These are phyloP conservation scores for Termitomyces sp. DNA, from an alignment of 768 basidiomycete species.

Conservation along the genomic window DNA sequence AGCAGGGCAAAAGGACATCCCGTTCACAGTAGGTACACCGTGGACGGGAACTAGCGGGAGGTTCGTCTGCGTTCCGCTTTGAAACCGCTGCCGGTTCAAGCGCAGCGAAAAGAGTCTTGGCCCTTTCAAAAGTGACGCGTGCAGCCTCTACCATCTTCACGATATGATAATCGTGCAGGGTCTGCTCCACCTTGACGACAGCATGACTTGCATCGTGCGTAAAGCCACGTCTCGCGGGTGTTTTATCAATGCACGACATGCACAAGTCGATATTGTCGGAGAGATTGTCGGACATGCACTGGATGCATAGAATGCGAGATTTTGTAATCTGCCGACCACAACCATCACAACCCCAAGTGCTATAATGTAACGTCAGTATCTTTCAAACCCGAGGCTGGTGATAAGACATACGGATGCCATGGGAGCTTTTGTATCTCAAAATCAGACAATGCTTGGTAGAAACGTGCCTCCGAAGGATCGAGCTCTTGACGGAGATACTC, in stretches of 20 bases:
- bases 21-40: conserved; percentile 14
- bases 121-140: conserved; percentile 15
- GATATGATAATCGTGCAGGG: conserved; percentile 26
- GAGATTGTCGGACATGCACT: conserved; percentile 27
- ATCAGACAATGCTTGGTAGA: conserved; percentile 27
- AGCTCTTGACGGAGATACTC: conserved; percentile 24
- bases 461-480: conserved; percentile 27
- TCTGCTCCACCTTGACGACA: conserved; percentile 25
- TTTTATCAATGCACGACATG: conserved; percentile 22
- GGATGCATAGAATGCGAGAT: conserved; percentile 24
- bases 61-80: background rate
- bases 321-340: conserved; percentile 27
- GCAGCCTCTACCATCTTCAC: conserved; percentile 21
- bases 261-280: conserved; percentile 29
- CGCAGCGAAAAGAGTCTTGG: conserved; percentile 21
- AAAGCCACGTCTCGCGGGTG: conserved; percentile 22
- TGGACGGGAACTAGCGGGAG: background rate
- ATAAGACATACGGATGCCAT: conserved; percentile 27
- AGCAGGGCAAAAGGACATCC: conserved; percentile 14
- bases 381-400: background rate
- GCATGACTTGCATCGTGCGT: conserved; percentile 25
- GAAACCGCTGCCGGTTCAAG: conserved; percentile 13
- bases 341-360: conserved; percentile 26
- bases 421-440: conserved; percentile 28
- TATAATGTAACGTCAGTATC: background rate